Base-by-base conservation (phyloP, 495 filamentous ascomycete genomes). In the Penicillium goetzii region DNA sequence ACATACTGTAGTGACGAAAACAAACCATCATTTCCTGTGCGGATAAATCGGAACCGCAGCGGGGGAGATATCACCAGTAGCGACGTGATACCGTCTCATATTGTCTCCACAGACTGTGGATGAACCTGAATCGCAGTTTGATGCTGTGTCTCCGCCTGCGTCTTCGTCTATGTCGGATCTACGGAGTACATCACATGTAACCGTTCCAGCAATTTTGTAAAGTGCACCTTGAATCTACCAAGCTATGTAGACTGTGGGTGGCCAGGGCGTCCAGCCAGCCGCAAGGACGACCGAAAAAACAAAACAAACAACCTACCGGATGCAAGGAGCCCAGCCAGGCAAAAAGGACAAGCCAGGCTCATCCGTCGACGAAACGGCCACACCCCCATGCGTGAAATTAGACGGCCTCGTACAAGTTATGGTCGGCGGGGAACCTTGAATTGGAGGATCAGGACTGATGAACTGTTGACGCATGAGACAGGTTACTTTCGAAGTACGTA, bases 291-390 rank as follows among this genome's bases (percentile, higher is more conserved):
- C 41, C 19, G 9, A 10, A 45, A 45, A 45, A 45, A 21, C 41
- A 45, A 23, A 45, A 45, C 41, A 45, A 45, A 45, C 41, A 45
- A 45, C n/a, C 41, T 47, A 57, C 33, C 52, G 58, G 26, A 65
- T 70, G 69, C 69, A 72, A 72, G 69, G 69, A 70, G 69, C 67
- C 64, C 54, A 55, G 59, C 59, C 60, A 45, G 64, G 62, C 1
- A 60, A 65, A 56, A 55, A 52, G 38, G 50, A 62, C 60, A 52
- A 56, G 61, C 59, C 43, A 19, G 40, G 61, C 23, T 52, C 23
- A 64, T 51, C 59, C 59, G 58, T 21, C 14, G 41, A 47, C 1
- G 43, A 12, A 14, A 21, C 21, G 43, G 21, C 21, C 43, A 23
- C 19, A 25, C 43, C 41, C 21, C 4, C 47, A 30, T 51, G 15